Evolutionary conservation across 1,284 basidiomycete species (phyloP), one percentile per base, ranked within the genome.

Genomic region (Melanopsichium pennsylvanicum): DNA sequence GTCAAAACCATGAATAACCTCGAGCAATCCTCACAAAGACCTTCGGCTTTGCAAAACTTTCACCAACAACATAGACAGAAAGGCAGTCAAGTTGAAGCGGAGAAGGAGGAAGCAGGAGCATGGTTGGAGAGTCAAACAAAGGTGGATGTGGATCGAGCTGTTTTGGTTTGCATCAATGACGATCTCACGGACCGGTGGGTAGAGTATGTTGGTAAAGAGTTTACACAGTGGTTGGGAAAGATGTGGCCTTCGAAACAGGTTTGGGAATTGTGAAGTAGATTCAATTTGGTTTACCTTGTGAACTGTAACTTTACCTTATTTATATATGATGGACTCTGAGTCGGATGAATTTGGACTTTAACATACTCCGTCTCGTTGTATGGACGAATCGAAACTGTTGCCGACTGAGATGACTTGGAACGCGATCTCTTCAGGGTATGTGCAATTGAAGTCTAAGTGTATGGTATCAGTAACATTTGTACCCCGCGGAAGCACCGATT

Each of bases 101-200:
- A n/a, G 2, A 23, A 39, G 22, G 15, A 19, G 0, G 41, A 44
- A 8, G 48, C 48, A 11, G 41, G 33, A 4, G 18, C 37, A 16
- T 59, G 55, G 61, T 4, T 51, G 11, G 15, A 32, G 4, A 59
- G 50, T 15, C 66, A 69, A 33, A 12, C 32, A 3, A 34, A 29
- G 3, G 33, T 69, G 7, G 46, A 62, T 16, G 16, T 16, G 4
- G 8, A 29, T 0, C 32, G 67, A 32, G 45, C 57, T 0, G 49
- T 25, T 2, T 58, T 71, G 8, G 47, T 56, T 1, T 71, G 69
- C 27, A 50, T 71, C 56, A 71, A 71, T 23, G 69, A 71, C 33
- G 63, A 71, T 23, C 40, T 71, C 22, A 49, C 44, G n/a, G 47
- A 55, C 18, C 29, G 29, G 13, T 68, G 52, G 52, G 54, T 45